Evolutionary conservation across 2,329 filamentous ascomycete species (phyloP).

Genomic region (Dothiorella sarmentorum): DNA sequence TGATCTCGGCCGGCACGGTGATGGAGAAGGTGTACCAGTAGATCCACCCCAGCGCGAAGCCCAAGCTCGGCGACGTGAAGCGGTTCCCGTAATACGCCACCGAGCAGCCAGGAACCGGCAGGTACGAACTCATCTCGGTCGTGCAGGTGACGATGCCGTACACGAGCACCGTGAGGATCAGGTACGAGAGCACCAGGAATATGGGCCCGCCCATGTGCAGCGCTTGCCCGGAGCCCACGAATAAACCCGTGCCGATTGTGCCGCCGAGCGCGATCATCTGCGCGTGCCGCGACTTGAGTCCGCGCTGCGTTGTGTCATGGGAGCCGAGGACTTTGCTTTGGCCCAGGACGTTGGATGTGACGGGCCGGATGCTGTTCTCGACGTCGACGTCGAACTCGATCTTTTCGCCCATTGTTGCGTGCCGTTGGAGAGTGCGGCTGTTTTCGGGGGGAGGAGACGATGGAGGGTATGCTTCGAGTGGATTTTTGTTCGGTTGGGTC

Average conservation of each 20-base stretch:
- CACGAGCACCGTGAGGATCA: conserved; percentile 21
- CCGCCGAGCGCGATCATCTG: conserved; percentile 8
- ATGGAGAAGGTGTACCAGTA: conserved; percentile 10
- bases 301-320: no score
- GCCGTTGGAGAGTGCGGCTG: no score
- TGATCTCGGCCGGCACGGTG: conserved; percentile 39
- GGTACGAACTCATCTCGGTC: conserved; percentile 26
- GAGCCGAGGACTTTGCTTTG: no score
- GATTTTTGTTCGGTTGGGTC: no score
- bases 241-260: conserved; percentile 12
- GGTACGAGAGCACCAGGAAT: background rate
- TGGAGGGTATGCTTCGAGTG: no score
- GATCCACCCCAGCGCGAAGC: conserved; percentile 1
- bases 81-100: conserved; percentile 79
- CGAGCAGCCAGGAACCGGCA: conserved; percentile 60
- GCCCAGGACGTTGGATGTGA: no score
- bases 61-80: background rate
- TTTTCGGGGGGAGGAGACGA: no score
- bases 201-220: conserved; percentile 25
- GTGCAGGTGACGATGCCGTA: conserved; percentile 27
- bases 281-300: conserved; percentile 1
- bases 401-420: no score
- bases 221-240: background rate
- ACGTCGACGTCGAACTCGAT: no score
- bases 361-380: no score